Base-by-base conservation (phyloP, 306 rosid species). In the Lithocarpus polystachyus region DNA sequence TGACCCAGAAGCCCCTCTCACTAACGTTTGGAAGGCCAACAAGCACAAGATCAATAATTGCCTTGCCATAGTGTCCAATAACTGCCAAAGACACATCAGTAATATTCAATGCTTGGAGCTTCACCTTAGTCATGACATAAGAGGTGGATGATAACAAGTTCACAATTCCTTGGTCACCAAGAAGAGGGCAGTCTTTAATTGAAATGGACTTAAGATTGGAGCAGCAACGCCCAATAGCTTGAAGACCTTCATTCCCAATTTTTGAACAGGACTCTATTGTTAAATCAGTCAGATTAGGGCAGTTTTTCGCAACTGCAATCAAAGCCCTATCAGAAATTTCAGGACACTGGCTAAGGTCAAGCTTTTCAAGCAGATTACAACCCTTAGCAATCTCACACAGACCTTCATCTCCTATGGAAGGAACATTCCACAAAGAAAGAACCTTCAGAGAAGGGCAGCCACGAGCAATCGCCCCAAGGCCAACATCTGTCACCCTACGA, bases 1-100 rank as follows among this genome's bases (percentile, higher is more conserved):
- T 91, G 67, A 90, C 88, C 98, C 97, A 96, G 84, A 96, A 93
- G 45, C 99, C 99, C 86, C 85, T 90, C 92, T 91, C 94, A 12
- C 85, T 86, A 51, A 91, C 89, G 73, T 86, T 83, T 14, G 90
- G 84, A 33, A 96, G 97, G 84, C 78, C 79, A 70, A 81, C 69
- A 13, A 96, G 93, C 68, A 71, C 87, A 56, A 93, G 93, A 85
- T 93, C 89, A 0, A 90, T 91, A 43, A 93, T 85, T 15, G 91
- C 83, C 85, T 79, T 74, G 24, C 99, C 94, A 71, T 96, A 96
- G 81, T 87, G 92, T 48, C 99, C 99, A 76, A 96, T 89, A 79
- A 89, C 96, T 72, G 99, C 99, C 37, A 96, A 88, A 77, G 98
- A 90, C 74, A 89, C 82, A 82, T 96, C 99, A 19, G 97, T 85